Base-by-base conservation (phyloP, 176 grass and related monocot genomes). In the Aegilops bicornis region DNA sequence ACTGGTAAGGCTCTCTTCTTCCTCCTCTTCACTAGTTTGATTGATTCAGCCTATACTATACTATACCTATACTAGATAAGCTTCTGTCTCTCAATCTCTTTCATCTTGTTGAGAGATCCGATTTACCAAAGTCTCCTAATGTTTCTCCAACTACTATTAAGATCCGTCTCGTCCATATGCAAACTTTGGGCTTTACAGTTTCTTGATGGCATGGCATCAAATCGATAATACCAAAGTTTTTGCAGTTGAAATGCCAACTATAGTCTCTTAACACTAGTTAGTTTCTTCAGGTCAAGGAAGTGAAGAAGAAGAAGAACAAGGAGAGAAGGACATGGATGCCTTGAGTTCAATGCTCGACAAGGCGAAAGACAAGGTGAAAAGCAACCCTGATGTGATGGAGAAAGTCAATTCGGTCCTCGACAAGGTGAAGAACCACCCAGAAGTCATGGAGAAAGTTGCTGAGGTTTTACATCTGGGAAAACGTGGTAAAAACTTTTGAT, bases 371-470 rank as follows among this genome's bases (percentile, higher is more conserved):
- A 83, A 86, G 64, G 87, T 89, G 72, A 89, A 86, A 68, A 89
- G 19, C 29, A 56, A 88, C 30, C 89, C 89, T 76, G 85, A 91
- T 77, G 61, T 73, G 73, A 25, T 78, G 64, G 83, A 86, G 24
- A 89, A 89, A 64, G 83, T 79, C 2, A 69, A 25, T 24, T 62
- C 79, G 36, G 87, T 79, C 10, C 69, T 89, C 23, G 83, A 86
- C 16, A 83, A 83, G 52, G 87, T 89, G 42, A 89, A 86, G 79
- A 83, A 25, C n/a, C 72, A 88, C 48, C 89, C 85, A 80, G 85
- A 91, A 77, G 68, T 73, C 43, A 15, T 82, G 54, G 83, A 89
- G 24, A 89, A 89, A 74, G 83, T 79, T 69, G 83, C 83, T 60
- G 79, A 75, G 4, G 59, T 54, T 68, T 39, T 92, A 12, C 82